phyloP scores from a whole-genome alignment of 306 rosid genomes.

The Quercus gilva region DNA sequence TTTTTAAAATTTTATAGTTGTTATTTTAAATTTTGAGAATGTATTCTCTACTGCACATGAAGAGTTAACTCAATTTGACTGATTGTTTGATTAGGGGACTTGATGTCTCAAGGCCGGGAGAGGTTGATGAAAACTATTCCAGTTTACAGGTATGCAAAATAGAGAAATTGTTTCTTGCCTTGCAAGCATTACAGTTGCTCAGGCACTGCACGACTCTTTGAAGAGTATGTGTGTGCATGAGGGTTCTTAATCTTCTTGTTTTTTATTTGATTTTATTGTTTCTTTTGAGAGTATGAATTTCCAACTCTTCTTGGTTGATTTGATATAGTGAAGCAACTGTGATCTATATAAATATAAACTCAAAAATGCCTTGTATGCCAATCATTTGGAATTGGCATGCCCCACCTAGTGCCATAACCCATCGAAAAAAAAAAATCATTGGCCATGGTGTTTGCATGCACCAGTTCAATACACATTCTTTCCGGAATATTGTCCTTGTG shows the following conservation, averaged over 20 bases:
- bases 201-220: background rate
- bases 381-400: background rate
- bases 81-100: conserved; percentile 66
- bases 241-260: too few relatives aligned
- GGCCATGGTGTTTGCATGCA: background rate
- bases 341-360: background rate
- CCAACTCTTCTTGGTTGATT: background rate
- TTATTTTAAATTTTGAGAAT: conserved; percentile 17
- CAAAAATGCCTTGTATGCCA: background rate
- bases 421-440: background rate
- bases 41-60: conserved; percentile 10
- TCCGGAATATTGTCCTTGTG: background rate
- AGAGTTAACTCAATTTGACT: conserved; percentile 28
- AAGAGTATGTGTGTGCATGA: background rate
- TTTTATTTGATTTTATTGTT: background rate
- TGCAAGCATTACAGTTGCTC: background rate
- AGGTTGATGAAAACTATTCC: conserved; percentile 67
- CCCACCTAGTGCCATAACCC: too few relatives aligned
- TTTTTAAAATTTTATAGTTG: conserved; percentile 7
- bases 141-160: conserved; percentile 69
- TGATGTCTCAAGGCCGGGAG: conserved; percentile 81
- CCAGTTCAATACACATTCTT: background rate
- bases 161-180: conserved; percentile 22
- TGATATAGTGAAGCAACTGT: background rate
- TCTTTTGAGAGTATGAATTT: background rate